A percentile compares a stretch with the other conserved stretches of the same genome.
phyloP scores from a whole-genome alignment of 2,329 filamentous ascomycete genomes.

The Colletotrichum orchidophilum region DNA sequence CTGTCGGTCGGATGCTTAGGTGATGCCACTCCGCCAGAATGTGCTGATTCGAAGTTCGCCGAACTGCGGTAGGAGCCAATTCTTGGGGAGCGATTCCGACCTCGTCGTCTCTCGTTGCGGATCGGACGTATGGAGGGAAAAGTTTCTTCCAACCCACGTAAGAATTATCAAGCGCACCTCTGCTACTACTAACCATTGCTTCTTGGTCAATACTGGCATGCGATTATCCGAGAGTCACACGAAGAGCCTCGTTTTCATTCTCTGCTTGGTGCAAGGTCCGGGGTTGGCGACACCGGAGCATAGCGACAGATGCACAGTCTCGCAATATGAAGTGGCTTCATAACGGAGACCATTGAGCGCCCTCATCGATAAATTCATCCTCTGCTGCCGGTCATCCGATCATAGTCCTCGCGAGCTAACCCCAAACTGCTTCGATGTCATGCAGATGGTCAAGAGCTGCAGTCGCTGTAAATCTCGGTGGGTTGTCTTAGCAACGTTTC shows the following conservation, averaged over 20 bases:
- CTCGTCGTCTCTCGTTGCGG: background rate
- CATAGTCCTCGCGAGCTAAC: background rate
- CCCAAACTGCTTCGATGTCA: background rate
- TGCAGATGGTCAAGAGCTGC: background rate
- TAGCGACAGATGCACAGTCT: background rate
- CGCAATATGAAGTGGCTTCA: background rate
- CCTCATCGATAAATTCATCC: background rate
- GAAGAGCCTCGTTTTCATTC: background rate
- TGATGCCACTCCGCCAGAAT: background rate
- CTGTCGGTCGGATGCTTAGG: constrained; percentile 8
- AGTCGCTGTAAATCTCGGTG: constrained; percentile 2
- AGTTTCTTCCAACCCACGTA: background rate
- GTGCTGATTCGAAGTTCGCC: background rate
- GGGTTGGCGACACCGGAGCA: background rate
- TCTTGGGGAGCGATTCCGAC: background rate
- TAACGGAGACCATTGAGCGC: background rate
- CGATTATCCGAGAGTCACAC: background rate
- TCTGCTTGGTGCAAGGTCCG: background rate
- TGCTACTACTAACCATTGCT: background rate
- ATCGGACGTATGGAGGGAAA: background rate
- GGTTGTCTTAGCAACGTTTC: background rate
- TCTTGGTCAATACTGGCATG: background rate
- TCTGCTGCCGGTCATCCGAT: background rate
- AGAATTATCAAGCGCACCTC: background rate
- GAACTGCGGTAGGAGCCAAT: background rate